Percentiles rank a stretch among this genome's conserved stretches.
Conservation (phyloP, 345 rosid genomes). For the Camelina hispida region DNA sequence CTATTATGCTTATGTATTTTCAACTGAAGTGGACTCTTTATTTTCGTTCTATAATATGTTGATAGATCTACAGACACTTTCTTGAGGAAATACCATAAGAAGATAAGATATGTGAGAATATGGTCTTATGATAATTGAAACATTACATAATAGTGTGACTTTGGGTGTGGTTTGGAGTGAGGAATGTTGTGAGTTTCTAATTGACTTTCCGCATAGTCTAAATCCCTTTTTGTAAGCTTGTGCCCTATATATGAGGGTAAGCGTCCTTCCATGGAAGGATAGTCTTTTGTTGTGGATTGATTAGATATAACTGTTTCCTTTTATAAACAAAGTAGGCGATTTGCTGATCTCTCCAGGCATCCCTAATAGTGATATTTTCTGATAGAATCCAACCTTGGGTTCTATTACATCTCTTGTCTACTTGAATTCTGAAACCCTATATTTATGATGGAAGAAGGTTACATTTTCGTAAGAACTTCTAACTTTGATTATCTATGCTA, state of each 20-base stretch:
- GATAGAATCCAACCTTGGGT: not conserved
- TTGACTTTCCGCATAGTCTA: not conserved
- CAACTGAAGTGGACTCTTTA: not conserved
- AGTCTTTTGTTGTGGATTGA: not conserved
- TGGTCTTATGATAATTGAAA: conserved; percentile 1
- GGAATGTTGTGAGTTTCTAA: not conserved
- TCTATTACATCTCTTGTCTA: not conserved
- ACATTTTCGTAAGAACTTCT: conserved; percentile 11
- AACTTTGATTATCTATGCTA: not conserved
- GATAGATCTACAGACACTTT: not conserved
- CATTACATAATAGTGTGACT: not conserved
- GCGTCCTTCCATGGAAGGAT: not conserved
- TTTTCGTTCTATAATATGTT: not conserved
- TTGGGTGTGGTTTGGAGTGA: not conserved
- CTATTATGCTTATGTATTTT: not conserved
- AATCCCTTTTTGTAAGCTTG: not conserved
- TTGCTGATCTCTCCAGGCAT: not conserved
- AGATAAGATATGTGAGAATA: conserved; percentile 7
- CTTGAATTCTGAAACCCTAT: conserved; percentile 16
- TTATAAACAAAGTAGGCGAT: not conserved
- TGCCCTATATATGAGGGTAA: not conserved
- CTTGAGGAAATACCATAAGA: not conserved
- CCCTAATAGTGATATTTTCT: conserved; percentile 8
- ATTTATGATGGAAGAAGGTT: conserved; percentile 9
- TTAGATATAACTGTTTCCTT: not conserved